Percentiles rank a stretch among this genome's conserved stretches.
Evolutionary conservation across 306 rosid genomes (phyloP).

Genomic region (Medicago arabica): DNA sequence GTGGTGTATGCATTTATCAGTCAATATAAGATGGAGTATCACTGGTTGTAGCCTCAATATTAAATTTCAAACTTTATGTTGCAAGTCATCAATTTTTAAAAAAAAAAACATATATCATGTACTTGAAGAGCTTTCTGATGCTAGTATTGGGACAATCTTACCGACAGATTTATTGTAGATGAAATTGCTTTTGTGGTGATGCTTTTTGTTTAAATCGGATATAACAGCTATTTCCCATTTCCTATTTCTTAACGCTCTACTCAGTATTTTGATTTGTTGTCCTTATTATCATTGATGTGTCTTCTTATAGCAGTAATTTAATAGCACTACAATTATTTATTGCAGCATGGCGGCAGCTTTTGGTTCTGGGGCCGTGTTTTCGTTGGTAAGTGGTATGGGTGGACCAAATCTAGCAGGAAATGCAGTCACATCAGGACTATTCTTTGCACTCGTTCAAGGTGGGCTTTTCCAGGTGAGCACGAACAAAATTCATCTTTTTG

Average conservation of each 20-base stretch:
- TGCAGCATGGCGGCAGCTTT: slow-evolving; percentile 97
- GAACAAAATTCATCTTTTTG: neutral
- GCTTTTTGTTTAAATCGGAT: neutral
- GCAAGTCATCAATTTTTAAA: slow-evolving; percentile 7
- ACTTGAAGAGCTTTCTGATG: slow-evolving; percentile 31
- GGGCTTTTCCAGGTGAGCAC: slow-evolving; percentile 87
- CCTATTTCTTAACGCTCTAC: slow-evolving; percentile 2
- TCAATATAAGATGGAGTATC: slow-evolving; percentile 1
- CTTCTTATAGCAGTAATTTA: slow-evolving; percentile 33
- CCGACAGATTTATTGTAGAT: slow-evolving; percentile 23
- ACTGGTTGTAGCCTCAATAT: neutral
- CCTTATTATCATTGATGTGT: slow-evolving; percentile 17
- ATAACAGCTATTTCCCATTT: slow-evolving; percentile 24
- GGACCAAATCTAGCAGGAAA: slow-evolving; percentile 83
- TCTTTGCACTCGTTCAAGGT: slow-evolving; percentile 95
- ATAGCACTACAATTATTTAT: slow-evolving; percentile 5
- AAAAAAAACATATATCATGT: neutral
- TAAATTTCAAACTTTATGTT: slow-evolving; percentile 15
- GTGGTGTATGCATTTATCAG: slow-evolving; percentile 1
- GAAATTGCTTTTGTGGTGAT: neutral
- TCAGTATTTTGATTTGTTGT: slow-evolving; percentile 20
- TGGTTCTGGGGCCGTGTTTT: slow-evolving; percentile 93
- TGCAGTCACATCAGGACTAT: slow-evolving; percentile 89
- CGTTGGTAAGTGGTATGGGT: slow-evolving; percentile 93
- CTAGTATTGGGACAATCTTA: slow-evolving; percentile 4